Conservation (phyloP, 1,284 basidiomycete species). For the Boletus sp. region DNA sequence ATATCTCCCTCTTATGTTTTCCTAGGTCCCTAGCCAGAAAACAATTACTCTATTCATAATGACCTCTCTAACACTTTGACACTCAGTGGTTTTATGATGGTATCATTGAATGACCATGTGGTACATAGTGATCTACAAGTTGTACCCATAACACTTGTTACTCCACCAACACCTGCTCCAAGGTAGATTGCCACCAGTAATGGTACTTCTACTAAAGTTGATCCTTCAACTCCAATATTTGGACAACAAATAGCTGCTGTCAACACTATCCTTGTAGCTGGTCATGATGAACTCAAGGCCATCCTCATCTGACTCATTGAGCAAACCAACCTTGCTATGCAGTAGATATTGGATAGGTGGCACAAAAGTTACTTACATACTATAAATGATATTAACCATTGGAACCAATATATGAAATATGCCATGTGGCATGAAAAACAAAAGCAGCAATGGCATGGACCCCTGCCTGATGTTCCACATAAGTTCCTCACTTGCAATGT, state of each 20-base stretch:
- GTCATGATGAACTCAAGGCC: neutral
- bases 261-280: neutral
- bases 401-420: slow-evolving; percentile 7
- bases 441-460: neutral
- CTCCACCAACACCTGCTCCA: neutral
- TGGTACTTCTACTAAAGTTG: neutral
- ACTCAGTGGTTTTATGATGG: neutral
- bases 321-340: neutral
- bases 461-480: too few species aligned
- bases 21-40: too few species aligned
- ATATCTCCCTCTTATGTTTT: too few species aligned
- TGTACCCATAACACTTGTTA: neutral
- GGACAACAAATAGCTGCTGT: too few species aligned
- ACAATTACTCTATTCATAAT: too few species aligned
- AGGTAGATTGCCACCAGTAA: neutral
- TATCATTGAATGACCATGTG: neutral
- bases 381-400: neutral
- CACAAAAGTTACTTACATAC: neutral
- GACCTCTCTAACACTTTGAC: too few species aligned
- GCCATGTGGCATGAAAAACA: slow-evolving; percentile 1
- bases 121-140: neutral
- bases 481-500: too few species aligned
- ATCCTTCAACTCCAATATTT: neutral
- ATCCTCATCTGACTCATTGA: neutral
- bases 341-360: slow-evolving; percentile 5